These are phyloP conservation scores for Rhynchosporium agropyri DNA, from an alignment of 2,329 filamentous ascomycete species.

Conservation along the genomic window DNA sequence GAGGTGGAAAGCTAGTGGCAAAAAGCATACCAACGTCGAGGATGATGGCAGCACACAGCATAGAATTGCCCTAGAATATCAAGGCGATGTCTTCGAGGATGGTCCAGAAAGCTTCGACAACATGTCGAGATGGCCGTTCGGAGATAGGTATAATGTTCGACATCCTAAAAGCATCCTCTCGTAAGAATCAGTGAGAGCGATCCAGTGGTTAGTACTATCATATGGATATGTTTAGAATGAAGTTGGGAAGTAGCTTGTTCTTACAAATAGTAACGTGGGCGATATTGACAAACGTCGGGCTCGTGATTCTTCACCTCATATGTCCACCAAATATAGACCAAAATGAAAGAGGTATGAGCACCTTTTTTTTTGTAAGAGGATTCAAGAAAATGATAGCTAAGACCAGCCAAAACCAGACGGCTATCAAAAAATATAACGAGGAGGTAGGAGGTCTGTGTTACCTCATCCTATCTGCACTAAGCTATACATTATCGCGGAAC, in stretches of 20 bases:
- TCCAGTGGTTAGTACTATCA: too few relatives aligned
- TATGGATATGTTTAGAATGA: too few relatives aligned
- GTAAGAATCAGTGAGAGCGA: too few relatives aligned
- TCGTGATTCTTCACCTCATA: too few relatives aligned
- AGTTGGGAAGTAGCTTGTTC: too few relatives aligned
- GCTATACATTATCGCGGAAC: not conserved
- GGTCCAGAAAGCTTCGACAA: not conserved
- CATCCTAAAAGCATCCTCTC: not conserved
- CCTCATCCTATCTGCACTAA: not conserved
- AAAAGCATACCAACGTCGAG: too few relatives aligned
- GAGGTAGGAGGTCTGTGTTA: not conserved
- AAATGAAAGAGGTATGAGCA: not conserved
- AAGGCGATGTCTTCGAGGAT: not conserved
- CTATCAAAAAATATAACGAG: not conserved
- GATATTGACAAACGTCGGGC: too few relatives aligned
- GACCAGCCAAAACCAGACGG: not conserved
- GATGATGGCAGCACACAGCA: too few relatives aligned
- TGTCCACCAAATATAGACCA: not conserved
- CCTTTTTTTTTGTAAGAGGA: not conserved
- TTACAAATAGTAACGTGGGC: too few relatives aligned
- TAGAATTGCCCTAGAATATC: too few relatives aligned
- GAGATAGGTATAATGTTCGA: constrained; percentile 2
- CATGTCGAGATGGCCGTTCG: not conserved
- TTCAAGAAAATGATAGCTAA: not conserved
- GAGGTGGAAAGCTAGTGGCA: too few relatives aligned